These are phyloP conservation scores for Phlyctochytrium arcticum DNA, from an alignment of 192 early-diverging fungal species.

Conservation along the genomic window DNA sequence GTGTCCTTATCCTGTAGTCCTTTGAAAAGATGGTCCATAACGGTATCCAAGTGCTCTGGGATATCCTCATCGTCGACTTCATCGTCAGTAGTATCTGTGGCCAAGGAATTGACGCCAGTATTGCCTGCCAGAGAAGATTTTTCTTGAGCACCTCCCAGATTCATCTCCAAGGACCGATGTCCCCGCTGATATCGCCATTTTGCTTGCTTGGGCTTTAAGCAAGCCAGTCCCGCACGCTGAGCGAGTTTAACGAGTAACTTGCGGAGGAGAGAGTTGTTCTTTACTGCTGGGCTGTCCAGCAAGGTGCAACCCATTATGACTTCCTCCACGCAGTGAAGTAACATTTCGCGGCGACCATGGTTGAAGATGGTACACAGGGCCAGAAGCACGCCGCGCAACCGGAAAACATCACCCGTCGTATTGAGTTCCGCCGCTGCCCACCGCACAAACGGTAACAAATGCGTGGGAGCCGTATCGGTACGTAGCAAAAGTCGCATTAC, in stretches of 20 bases:
- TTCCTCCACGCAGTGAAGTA: conserved; percentile 47
- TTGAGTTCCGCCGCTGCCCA: conserved; percentile 58
- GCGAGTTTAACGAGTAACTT: conserved; percentile 80
- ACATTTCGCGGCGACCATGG: conserved; percentile 56
- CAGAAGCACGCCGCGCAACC: conserved; percentile 57
- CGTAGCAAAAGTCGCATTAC: conserved; percentile 78
- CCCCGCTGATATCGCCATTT: conserved; percentile 71
- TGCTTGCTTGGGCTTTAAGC: conserved; percentile 65
- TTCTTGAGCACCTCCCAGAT: neutral
- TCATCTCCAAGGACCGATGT: conserved; percentile 15
- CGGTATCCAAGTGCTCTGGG: conserved; percentile 74
- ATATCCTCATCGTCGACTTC: conserved; percentile 67
- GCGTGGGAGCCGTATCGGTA: conserved; percentile 55
- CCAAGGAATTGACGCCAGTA: neutral
- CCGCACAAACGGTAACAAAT: conserved; percentile 63
- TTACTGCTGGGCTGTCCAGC: conserved; percentile 25
- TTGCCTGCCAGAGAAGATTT: neutral
- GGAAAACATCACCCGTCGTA: conserved; percentile 43
- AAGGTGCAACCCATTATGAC: conserved; percentile 26
- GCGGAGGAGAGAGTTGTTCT: conserved; percentile 68
- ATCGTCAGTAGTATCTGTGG: conserved; percentile 4
- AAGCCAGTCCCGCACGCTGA: conserved; percentile 79
- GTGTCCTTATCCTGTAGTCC: conserved; percentile 86
- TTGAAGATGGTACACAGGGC: conserved; percentile 69
- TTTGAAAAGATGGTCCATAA: conserved; percentile 80